These are phyloP conservation scores for Hirsutella rhossiliensis DNA, from an alignment of 2,329 filamentous ascomycete genomes.

Conservation along the genomic window DNA sequence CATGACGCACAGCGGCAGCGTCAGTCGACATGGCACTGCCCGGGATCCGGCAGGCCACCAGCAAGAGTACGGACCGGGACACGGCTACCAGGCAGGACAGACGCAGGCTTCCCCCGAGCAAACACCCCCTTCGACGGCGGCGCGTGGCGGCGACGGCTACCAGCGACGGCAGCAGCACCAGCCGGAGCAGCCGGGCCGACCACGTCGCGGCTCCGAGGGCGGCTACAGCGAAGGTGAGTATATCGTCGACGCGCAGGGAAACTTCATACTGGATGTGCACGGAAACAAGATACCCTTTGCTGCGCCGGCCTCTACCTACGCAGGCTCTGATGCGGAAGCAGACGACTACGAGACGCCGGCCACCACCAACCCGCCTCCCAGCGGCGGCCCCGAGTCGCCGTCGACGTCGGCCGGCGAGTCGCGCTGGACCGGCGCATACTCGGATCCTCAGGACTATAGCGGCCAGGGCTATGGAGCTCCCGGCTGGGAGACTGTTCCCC, in stretches of 20 bases:
- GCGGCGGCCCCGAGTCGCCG: slow-evolving; percentile 19
- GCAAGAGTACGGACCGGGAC: slow-evolving; percentile 15
- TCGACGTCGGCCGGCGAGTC: slow-evolving; percentile 15
- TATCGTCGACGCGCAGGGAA: slow-evolving; percentile 47
- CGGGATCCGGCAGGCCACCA: slow-evolving; percentile 22
- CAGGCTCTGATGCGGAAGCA: slow-evolving; percentile 37
- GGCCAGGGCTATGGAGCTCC: slow-evolving; percentile 54
- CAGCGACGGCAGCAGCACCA: slow-evolving; percentile 2
- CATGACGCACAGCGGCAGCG: slow-evolving; percentile 59
- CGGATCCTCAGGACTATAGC: slow-evolving; percentile 46
- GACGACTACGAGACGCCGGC: slow-evolving; percentile 47
- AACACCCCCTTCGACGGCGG: slow-evolving; percentile 18
- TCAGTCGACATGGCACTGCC: slow-evolving; percentile 38
- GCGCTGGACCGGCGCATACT: slow-evolving; percentile 31
- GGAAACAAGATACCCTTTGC: slow-evolving; percentile 46
- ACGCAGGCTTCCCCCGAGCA: slow-evolving; percentile 30
- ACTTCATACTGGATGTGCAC: slow-evolving; percentile 47
- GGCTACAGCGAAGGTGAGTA: slow-evolving; percentile 63
- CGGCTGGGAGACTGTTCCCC: slow-evolving; percentile 64
- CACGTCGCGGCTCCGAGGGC: slow-evolving; percentile 37
- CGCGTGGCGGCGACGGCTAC: slow-evolving; percentile 9
- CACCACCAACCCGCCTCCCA: slow-evolving; percentile 25
- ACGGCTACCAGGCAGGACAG: slow-evolving; percentile 22
- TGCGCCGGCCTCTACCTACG: slow-evolving; percentile 30
- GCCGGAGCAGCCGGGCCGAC: slow-evolving; percentile 9